Conservation (phyloP, 768 basidiomycete species). For the Trametes punicea region DNA sequence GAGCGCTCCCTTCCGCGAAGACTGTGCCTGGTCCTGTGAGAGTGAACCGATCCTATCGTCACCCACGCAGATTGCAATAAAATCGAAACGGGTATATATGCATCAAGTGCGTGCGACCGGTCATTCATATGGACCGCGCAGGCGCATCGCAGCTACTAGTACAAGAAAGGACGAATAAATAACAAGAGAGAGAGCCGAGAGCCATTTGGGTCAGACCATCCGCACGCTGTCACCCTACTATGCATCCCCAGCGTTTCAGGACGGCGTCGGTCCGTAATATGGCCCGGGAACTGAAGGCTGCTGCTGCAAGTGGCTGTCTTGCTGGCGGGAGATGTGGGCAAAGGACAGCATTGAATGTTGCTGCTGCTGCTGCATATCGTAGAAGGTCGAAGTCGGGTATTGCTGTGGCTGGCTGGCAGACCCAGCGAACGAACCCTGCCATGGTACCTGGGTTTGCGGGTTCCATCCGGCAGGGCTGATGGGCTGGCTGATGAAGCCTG, state of each 20-base stretch:
- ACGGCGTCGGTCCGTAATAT: not conserved
- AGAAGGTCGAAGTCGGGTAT: not conserved
- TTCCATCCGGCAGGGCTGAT: conserved; percentile 14
- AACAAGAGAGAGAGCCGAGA: no score
- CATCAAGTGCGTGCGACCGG: no score
- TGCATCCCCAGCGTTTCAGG: not conserved
- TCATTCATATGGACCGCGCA: no score
- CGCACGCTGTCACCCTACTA: not conserved
- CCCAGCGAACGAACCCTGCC: not conserved
- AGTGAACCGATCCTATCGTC: no score
- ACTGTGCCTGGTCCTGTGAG: no score
- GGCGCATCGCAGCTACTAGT: no score
- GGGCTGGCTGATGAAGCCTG: conserved; percentile 13
- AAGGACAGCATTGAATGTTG: not conserved
- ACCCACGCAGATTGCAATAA: no score
- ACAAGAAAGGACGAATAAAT: no score
- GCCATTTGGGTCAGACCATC: no score
- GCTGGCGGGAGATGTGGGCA: not conserved
- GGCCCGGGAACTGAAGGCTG: conserved; percentile 2
- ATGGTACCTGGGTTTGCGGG: not conserved
- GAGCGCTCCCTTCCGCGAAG: no score
- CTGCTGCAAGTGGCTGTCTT: not conserved
- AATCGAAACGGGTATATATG: no score
- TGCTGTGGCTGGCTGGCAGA: not conserved
- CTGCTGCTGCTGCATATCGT: conserved; percentile 2